A percentile compares a stretch with the other conserved stretches of the same genome.
These are phyloP conservation scores for Penicillium griseofulvum DNA, from an alignment of 2,329 filamentous ascomycete species.

Conservation along the genomic window DNA sequence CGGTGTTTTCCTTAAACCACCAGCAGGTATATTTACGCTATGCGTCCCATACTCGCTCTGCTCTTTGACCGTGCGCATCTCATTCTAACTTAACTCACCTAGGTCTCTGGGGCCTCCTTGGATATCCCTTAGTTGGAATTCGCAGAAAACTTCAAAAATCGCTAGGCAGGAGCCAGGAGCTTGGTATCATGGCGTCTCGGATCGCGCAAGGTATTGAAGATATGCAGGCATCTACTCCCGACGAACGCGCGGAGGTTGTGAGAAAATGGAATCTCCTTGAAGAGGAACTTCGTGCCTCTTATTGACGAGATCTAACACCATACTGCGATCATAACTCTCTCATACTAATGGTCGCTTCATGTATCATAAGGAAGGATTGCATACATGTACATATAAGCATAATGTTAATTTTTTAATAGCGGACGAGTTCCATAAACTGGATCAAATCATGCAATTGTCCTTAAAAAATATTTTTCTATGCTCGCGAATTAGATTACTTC, in stretches of 20 bases:
- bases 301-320: not conserved
- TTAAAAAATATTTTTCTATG: not conserved
- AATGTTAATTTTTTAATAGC: not conserved
- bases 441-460: not conserved
- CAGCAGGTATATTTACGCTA: constrained; percentile 58
- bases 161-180: constrained; percentile 18
- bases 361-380: not conserved
- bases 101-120: constrained; percentile 27
- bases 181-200: constrained; percentile 17
- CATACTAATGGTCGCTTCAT: not conserved
- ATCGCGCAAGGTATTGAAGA: constrained; percentile 23
- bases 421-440: too few species aligned
- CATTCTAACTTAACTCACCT: not conserved
- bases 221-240: constrained; percentile 16
- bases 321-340: not conserved
- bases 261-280: constrained; percentile 19
- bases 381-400: not conserved
- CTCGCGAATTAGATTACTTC: not conserved
- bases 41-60: not conserved
- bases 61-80: accelerated
- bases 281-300: constrained; percentile 3
- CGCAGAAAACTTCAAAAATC: constrained; percentile 24
- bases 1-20: constrained; percentile 75
- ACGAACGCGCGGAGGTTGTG: constrained; percentile 16
- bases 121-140: constrained; percentile 27